These are phyloP conservation scores for Raphanus raphanistrum DNA, from an alignment of 345 rosid species.

Conservation along the genomic window DNA sequence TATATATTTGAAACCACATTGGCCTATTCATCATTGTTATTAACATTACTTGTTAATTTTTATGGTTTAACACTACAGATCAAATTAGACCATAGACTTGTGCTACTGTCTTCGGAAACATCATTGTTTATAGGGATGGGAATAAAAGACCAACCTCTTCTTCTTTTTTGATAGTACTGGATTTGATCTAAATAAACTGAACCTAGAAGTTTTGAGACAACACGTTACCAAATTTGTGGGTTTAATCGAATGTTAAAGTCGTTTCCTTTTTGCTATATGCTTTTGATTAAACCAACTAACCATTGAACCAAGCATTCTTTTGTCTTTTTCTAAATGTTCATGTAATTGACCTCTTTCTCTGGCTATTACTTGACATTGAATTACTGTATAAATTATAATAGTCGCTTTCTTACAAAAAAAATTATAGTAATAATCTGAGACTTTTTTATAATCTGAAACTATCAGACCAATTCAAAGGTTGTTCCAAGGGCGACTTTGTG, in stretches of 20 bases:
- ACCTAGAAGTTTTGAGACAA: constrained; percentile 20
- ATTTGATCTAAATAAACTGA: constrained; percentile 7
- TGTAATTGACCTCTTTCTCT: neutral
- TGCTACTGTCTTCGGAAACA: constrained; percentile 3
- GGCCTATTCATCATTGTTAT: no score
- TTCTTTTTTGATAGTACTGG: neutral
- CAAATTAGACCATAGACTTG: constrained; percentile 17
- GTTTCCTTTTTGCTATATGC: neutral
- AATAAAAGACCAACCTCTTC: neutral
- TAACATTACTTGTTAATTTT: neutral
- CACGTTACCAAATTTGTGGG: neutral
- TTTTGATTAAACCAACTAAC: constrained; percentile 7
- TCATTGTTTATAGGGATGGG: constrained; percentile 2
- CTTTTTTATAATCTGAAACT: neutral
- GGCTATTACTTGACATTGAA: neutral
- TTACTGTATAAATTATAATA: neutral
- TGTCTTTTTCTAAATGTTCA: neutral
- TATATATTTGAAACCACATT: constrained; percentile 31
- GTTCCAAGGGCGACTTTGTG: neutral
- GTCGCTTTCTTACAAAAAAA: neutral
- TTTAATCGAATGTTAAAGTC: neutral
- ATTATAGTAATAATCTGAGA: neutral
- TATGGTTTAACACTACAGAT: constrained; percentile 23
- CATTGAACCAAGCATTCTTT: neutral
- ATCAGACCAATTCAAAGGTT: neutral